phyloP scores from a whole-genome alignment of 305 asterid genomes.

The Euphrasia arctica region DNA sequence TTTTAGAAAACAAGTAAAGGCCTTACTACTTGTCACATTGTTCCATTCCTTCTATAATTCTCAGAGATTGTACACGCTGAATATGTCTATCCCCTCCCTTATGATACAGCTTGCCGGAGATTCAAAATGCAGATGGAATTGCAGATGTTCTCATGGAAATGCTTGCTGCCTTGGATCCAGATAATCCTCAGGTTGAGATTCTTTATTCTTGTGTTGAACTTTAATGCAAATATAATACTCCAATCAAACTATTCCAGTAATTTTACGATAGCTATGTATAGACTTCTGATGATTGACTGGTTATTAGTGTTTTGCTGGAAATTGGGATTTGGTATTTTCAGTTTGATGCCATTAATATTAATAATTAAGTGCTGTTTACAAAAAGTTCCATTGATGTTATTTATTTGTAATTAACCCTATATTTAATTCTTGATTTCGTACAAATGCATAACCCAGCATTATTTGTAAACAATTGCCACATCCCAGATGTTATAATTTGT shows the following conservation, averaged over 20 bases:
- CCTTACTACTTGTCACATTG: neutral
- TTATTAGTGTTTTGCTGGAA: neutral
- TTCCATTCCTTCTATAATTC: neutral
- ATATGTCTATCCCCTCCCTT: conserved; percentile 7
- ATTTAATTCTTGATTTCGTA: neutral
- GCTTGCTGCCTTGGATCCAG: conserved; percentile 82
- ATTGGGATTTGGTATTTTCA: neutral
- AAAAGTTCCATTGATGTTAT: neutral
- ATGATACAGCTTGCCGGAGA: conserved; percentile 68
- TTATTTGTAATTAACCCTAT: neutral
- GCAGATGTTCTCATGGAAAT: conserved; percentile 89
- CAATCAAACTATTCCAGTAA: neutral
- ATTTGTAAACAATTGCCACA: conserved; percentile 1
- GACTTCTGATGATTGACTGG: conserved; percentile 1
- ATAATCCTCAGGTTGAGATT: conserved; percentile 63
- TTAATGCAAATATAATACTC: neutral
- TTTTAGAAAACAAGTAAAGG: neutral
- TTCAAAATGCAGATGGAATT: conserved; percentile 83
- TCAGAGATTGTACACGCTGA: conserved; percentile 17
- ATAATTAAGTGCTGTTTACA: neutral
- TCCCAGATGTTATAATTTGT: neutral
- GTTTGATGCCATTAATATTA: neutral
- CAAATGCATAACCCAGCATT: neutral
- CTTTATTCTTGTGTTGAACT: conserved; percentile 8
- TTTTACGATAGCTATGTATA: neutral